Percentiles rank a stretch among this genome's conserved stretches.
Evolutionary conservation across 2,329 filamentous ascomycete genomes (phyloP).

Genomic region (Pseudogymnoascus verrucosus): DNA sequence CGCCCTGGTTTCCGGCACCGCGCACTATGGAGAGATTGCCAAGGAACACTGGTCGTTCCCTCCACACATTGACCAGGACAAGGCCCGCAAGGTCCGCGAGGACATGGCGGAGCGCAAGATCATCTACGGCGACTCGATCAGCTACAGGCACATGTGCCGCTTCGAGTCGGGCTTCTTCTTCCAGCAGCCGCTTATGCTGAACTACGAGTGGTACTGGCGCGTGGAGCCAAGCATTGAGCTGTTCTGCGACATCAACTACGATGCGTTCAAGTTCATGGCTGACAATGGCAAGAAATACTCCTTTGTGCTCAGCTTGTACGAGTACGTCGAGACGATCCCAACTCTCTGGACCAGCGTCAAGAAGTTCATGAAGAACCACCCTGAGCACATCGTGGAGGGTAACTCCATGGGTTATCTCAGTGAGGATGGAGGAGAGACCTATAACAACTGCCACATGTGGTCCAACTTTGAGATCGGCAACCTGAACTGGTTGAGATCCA

Average conservation of each 20-base stretch:
- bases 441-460: constrained; percentile 99
- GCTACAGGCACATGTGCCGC: constrained; percentile 98
- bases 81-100: constrained; percentile 80
- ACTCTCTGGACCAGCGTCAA: constrained; percentile 93
- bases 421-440: constrained; percentile 82
- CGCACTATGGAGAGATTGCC: constrained; percentile 82
- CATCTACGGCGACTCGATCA: constrained; percentile 95
- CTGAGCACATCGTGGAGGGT: constrained; percentile 73
- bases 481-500: constrained; percentile 84
- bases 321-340: constrained; percentile 89
- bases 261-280: constrained; percentile 93
- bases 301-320: constrained; percentile 90
- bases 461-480: constrained; percentile 98
- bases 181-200: constrained; percentile 82
- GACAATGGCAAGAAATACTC: constrained; percentile 98
- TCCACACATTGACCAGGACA: constrained; percentile 89
- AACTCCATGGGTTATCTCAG: constrained; percentile 91
- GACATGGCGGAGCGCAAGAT: constrained; percentile 93
- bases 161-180: constrained; percentile 99
- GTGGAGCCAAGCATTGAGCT: constrained; percentile 96
- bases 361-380: constrained; percentile 85
- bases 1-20: constrained; percentile 84
- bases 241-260: constrained; percentile 90
- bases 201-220: constrained; percentile 99
- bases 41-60: constrained; percentile 97